Evolutionary conservation across 192 early-diverging fungal genomes (phyloP).

Genomic region (Umbelopsis vinacea): DNA sequence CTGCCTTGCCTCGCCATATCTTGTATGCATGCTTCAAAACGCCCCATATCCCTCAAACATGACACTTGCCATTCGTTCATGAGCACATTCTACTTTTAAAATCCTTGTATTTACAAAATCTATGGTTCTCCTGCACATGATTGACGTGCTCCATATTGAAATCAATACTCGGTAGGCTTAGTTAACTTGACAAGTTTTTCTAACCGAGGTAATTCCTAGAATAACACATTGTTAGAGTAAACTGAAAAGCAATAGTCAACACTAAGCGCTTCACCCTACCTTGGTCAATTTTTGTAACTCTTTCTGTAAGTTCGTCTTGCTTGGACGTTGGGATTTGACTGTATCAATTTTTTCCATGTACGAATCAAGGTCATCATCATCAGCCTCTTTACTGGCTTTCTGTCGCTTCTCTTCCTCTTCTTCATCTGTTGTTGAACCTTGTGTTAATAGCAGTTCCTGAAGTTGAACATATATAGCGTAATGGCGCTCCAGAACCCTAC

Average conservation of each 20-base stretch:
- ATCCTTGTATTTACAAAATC: too few relatives aligned
- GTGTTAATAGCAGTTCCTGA: neutral
- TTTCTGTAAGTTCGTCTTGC: constrained; percentile 45
- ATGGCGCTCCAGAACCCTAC: neutral
- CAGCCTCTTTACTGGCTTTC: constrained; percentile 25
- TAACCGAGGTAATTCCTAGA: constrained; percentile 47
- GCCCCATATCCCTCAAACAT: too few relatives aligned
- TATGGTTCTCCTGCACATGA: too few relatives aligned
- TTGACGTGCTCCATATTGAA: neutral
- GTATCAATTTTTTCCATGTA: constrained; percentile 66
- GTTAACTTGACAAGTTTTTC: constrained; percentile 51
- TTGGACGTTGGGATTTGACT: constrained; percentile 21
- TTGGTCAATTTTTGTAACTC: constrained; percentile 51
- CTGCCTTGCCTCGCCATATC: too few relatives aligned
- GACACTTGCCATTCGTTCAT: too few relatives aligned
- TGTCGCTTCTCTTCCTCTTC: constrained; percentile 7
- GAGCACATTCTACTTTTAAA: too few relatives aligned
- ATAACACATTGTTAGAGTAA: neutral
- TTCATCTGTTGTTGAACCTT: neutral
- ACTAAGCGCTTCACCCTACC: constrained; percentile 26
- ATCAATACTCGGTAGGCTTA: constrained; percentile 39
- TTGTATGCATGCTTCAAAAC: too few relatives aligned
- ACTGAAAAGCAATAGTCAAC: neutral
- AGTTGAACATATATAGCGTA: too few relatives aligned
- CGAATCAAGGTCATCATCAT: constrained; percentile 64